These are phyloP conservation scores for Rhizopus sp. DNA, from an alignment of 371 early-diverging fungal species.

Conservation along the genomic window DNA sequence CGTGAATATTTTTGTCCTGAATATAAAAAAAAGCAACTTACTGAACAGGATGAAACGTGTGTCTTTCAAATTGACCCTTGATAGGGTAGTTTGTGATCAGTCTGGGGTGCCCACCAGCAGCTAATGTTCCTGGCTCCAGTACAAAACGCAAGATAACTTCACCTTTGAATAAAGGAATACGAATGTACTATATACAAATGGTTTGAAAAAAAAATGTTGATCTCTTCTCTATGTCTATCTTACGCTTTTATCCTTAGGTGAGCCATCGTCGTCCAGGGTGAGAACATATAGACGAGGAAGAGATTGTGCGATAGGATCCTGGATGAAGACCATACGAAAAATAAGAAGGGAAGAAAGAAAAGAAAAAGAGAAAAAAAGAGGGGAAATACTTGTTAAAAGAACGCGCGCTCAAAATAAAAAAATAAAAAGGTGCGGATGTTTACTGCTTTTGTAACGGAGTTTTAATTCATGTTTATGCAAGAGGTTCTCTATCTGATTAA, in stretches of 20 bases:
- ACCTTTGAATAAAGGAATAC: conserved; percentile 73
- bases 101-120: conserved; percentile 55
- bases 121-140: conserved; percentile 77
- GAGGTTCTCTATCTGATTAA: no score
- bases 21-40: conserved; percentile 18
- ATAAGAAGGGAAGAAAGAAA: conserved; percentile 10
- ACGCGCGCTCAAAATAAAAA: background rate
- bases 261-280: conserved; percentile 60
- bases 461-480: background rate
- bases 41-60: conserved; percentile 43
- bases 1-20: background rate
- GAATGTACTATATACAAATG: conserved; percentile 72
- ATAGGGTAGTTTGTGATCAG: conserved; percentile 86
- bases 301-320: conserved; percentile 6
- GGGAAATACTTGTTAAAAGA: background rate
- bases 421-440: background rate
- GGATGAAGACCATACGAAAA: conserved; percentile 8
- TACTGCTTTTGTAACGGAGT: background rate
- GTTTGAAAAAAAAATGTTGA: conserved; percentile 1
- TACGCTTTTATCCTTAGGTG: conserved; percentile 60
- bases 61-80: conserved; percentile 53
- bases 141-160: conserved; percentile 79
- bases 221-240: conserved; percentile 15
- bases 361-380: conserved; percentile 13
- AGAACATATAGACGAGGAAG: conserved; percentile 41